Conservation (phyloP, 805 yeast genomes). For the Metschnikowia cubensis region DNA sequence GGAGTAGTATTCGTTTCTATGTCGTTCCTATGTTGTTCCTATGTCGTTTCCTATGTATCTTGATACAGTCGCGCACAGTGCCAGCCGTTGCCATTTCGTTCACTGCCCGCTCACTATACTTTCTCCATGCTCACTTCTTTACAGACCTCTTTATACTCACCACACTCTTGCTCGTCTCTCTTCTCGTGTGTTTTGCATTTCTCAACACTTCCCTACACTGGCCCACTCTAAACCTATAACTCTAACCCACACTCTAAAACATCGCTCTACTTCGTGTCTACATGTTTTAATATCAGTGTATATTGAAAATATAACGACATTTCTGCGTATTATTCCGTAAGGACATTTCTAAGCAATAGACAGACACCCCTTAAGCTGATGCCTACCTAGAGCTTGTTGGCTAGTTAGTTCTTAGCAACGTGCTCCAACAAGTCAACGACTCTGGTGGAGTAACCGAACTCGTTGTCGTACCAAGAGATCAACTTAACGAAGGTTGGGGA, state of each 20-base stretch:
- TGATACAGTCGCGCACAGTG: not conserved
- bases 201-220: too few species aligned
- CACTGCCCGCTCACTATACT: too few species aligned
- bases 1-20: not conserved
- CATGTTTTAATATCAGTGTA: not conserved
- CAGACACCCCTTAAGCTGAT: not conserved
- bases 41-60: too few species aligned
- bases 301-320: not conserved
- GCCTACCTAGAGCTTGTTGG: slow-evolving; percentile 13
- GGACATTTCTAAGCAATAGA: slow-evolving; percentile 8
- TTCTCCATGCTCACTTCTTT: too few species aligned
- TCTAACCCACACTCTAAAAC: too few species aligned
- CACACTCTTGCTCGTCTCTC: too few species aligned
- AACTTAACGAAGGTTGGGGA: slow-evolving; percentile 88
- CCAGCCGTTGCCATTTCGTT: too few species aligned
- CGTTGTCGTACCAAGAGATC: slow-evolving; percentile 94
- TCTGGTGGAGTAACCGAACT: slow-evolving; percentile 94
- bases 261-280: not conserved
- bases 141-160: too few species aligned
- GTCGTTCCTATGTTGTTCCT: too few species aligned
- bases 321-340: not conserved
- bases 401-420: slow-evolving; percentile 51
- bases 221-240: too few species aligned
- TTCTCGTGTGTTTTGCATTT: too few species aligned
- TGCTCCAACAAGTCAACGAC: slow-evolving; percentile 85